Evolutionary conservation across 139 green algal genomes (phyloP).

Genomic region (Chlamydomonas incerta): DNA sequence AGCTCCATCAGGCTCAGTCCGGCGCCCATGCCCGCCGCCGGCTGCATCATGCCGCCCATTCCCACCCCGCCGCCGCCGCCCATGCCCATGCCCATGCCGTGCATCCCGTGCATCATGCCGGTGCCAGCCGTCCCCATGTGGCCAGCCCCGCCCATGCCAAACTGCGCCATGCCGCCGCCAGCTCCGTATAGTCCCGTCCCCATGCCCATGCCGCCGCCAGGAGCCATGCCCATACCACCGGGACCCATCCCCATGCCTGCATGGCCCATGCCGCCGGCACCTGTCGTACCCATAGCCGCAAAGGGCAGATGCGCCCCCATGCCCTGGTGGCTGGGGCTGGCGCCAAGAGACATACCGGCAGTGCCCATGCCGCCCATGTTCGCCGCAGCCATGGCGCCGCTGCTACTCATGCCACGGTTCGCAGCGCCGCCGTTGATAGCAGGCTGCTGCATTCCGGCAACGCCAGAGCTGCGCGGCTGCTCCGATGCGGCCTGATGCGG

Average conservation of each 20-base stretch:
- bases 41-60: not conserved
- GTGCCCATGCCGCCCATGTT: not conserved
- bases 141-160: not conserved
- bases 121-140: not conserved
- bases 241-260: not conserved
- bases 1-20: constrained; percentile 3
- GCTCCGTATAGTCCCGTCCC: not conserved
- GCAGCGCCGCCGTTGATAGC: too few species aligned
- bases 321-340: too few species aligned
- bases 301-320: too few species aligned
- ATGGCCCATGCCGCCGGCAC: not conserved
- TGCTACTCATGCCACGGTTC: too few species aligned
- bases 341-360: too few species aligned
- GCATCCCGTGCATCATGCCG: not conserved
- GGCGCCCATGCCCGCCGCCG: not conserved
- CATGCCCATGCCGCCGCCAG: not conserved
- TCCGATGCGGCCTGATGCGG: not conserved
- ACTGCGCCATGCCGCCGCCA: not conserved
- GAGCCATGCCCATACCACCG: not conserved
- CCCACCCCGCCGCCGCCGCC: too few species aligned
- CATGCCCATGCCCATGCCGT: not conserved
- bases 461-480: not conserved
- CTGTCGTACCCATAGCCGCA: too few species aligned
- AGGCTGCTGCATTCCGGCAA: too few species aligned
- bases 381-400: not conserved